These are phyloP conservation scores for Candida fluviatilis DNA, from an alignment of 805 yeast genomes.

Conservation along the genomic window DNA sequence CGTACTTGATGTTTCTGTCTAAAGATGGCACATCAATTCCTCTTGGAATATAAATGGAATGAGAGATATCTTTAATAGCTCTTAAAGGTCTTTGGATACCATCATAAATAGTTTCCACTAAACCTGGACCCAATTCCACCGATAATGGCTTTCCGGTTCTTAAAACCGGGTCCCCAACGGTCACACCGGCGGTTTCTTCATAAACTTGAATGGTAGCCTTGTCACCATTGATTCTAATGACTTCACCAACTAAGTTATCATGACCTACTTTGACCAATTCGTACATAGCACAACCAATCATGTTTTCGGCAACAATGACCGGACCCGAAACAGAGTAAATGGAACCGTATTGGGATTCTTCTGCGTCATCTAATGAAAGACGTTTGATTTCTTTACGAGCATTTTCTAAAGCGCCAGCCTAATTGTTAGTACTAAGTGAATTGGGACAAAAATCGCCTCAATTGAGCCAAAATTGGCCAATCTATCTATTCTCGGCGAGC, in stretches of 20 bases:
- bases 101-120: constrained; percentile 98
- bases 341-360: constrained; percentile 79
- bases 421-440: constrained; percentile 3
- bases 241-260: constrained; percentile 95
- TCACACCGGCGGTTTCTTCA: constrained; percentile 99
- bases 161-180: constrained; percentile 97
- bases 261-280: constrained; percentile 98
- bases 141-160: constrained; percentile 99
- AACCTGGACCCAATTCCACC: constrained; percentile 98
- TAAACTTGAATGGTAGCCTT: constrained; percentile 98
- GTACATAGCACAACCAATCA: constrained; percentile 99
- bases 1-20: constrained; percentile 75
- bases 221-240: constrained; percentile 92
- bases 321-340: constrained; percentile 98
- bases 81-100: constrained; percentile 99
- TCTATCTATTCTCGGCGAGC: neutral
- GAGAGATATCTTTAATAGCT: constrained; percentile 81
- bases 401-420: constrained; percentile 97
- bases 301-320: constrained; percentile 94
- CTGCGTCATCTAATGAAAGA: constrained; percentile 66
- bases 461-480: neutral
- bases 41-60: constrained; percentile 96
- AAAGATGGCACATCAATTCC: constrained; percentile 98
- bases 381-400: constrained; percentile 93
- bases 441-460: neutral